Evolutionary conservation across 331 rosid species (phyloP).

Genomic region (Acacia pycnantha): DNA sequence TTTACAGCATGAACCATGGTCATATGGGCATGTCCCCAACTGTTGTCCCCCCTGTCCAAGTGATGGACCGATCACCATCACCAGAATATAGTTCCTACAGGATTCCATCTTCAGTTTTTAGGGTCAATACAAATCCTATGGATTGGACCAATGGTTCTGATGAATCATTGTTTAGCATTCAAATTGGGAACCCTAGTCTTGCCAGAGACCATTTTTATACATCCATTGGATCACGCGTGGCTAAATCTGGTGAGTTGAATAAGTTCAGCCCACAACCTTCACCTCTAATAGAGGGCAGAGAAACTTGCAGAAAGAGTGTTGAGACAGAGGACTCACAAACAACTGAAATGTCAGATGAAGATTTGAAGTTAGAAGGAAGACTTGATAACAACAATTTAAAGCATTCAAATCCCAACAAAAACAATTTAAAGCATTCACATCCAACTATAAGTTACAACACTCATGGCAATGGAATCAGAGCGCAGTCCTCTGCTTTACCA

Average conservation of each 20-base stretch:
- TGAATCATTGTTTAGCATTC: constrained; percentile 88
- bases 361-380: constrained; percentile 23
- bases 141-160: constrained; percentile 89
- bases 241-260: constrained; percentile 47
- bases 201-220: constrained; percentile 39
- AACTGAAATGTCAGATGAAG: constrained; percentile 25
- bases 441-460: constrained; percentile 30
- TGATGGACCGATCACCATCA: constrained; percentile 59
- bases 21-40: constrained; percentile 39
- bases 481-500: constrained; percentile 50
- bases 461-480: constrained; percentile 36
- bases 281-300: constrained; percentile 29
- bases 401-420: constrained; percentile 14
- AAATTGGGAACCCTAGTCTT: constrained; percentile 58
- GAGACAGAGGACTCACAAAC: constrained; percentile 25
- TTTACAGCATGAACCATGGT: constrained; percentile 23
- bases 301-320: constrained; percentile 8
- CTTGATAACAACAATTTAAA: constrained; percentile 17
- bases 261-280: constrained; percentile 30
- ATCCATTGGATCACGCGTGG: constrained; percentile 30
- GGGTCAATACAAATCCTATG: constrained; percentile 34
- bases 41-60: constrained; percentile 55
- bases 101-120: constrained; percentile 69
- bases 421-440: constrained; percentile 8
- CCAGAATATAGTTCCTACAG: constrained; percentile 51